A percentile compares a stretch with the other conserved stretches of the same genome.
Evolutionary conservation across 139 green algal genomes (phyloP).

Genomic region (Chlamydomonas schloesseri): DNA sequence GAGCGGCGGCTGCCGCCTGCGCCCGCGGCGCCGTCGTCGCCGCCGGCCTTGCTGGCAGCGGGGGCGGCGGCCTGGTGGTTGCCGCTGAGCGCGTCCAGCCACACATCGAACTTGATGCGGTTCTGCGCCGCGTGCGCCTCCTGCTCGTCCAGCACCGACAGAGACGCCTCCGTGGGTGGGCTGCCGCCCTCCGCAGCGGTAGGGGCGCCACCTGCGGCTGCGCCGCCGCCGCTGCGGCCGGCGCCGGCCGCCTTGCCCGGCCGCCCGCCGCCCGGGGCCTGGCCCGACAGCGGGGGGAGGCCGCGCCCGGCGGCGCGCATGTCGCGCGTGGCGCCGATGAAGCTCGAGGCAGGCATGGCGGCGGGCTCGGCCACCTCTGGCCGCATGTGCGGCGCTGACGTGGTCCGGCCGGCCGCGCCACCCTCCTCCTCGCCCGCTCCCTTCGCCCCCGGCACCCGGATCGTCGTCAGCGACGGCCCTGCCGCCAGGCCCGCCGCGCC

Average conservation of each 20-base stretch:
- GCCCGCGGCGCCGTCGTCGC: not conserved
- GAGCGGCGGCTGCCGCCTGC: not conserved
- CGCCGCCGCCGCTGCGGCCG: not conserved
- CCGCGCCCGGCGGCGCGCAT: not conserved
- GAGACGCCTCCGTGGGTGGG: not conserved
- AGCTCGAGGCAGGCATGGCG: not conserved
- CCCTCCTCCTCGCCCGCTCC: not conserved
- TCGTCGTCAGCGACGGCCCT: not conserved
- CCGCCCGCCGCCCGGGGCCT: too few relatives aligned
- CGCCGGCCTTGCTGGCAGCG: not conserved
- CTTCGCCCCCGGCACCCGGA: not conserved
- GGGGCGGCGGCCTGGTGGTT: not conserved
- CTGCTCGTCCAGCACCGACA: slow-evolving; percentile 18
- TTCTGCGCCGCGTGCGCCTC: slow-evolving; percentile 7
- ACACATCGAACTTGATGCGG: slow-evolving; percentile 41
- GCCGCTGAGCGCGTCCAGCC: slow-evolving; percentile 17
- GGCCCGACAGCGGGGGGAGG: too few relatives aligned
- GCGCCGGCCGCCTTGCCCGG: not conserved
- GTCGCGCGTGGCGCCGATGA: not conserved
- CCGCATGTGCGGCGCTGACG: slow-evolving; percentile 12
- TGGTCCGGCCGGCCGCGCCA: slow-evolving; percentile 1
- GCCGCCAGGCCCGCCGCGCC: not conserved
- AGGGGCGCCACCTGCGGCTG: not conserved
- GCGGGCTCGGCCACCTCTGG: not conserved
- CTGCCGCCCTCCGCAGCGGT: not conserved